Base-by-base conservation (phyloP, 148 eudicot genomes). In the Euryodendron excelsum region DNA sequence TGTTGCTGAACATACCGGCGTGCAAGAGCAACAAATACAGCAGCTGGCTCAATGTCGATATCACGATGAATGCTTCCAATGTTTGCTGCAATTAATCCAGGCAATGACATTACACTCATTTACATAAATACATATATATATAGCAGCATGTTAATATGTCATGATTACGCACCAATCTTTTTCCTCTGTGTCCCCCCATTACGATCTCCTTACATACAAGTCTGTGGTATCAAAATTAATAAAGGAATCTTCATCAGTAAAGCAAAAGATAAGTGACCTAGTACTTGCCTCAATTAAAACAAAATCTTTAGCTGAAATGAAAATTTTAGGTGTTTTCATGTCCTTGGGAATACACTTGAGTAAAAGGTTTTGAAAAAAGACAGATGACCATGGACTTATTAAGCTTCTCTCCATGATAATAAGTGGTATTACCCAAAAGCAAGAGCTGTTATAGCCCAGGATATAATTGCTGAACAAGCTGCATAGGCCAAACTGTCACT, bases 141-240 rank as follows among this genome's bases (percentile, higher is more conserved):
- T 1, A 18, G 10, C 6, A 64, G 31, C 18, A 55, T 50, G 0
- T 11, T 5, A 20, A 61, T 34, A 30, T 23, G 0, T 66, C 3
- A 13, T 0, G 44, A n/a, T 12, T 8, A 13, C 44, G 79, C 80
- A 87, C 89, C 85, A 93, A 73, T 58, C 93, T 86, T 77, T 90
- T 93, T n/a, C 96, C 92, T 84, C 91, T 82, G 56, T 77, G 87
- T 33, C 98, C 98, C 39, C 93, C 98, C 69, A 90, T 33, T 44
- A 58, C 79, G 72, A 93, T 86, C 89, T 93, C 93, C 88, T 93
- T 93, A 91, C 92, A 93, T 3, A 90, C 93, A 37, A 93, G 82
- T 50, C 90, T 87, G 59, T 55, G 2, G 15, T 48, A 6, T 2
- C 17, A 14, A 48, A 47, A 47, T 48, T 2, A 10, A 48, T 48